Percentiles rank a stretch among this genome's conserved stretches.
These are phyloP conservation scores for Glonium stellatum DNA, from an alignment of 495 filamentous ascomycete genomes.

Conservation along the genomic window DNA sequence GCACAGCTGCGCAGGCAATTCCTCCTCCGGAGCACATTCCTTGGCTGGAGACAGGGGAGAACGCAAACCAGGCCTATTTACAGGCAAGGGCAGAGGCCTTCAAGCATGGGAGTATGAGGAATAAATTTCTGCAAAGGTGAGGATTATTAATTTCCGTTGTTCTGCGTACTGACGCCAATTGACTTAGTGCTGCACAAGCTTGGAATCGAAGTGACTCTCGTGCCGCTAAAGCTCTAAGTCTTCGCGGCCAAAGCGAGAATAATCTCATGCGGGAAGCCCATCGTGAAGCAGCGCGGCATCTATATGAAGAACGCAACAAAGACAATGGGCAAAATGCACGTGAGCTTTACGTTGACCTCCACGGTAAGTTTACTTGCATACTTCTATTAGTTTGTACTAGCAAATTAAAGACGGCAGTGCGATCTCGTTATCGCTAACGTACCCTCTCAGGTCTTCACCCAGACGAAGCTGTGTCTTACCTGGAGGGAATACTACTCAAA, in stretches of 20 bases:
- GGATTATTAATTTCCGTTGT: background rate
- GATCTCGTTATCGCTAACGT: slow-evolving; percentile 1
- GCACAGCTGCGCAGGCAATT: slow-evolving; percentile 72
- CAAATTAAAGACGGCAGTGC: background rate
- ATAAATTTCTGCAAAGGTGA: slow-evolving; percentile 95
- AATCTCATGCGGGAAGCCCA: slow-evolving; percentile 96
- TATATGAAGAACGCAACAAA: slow-evolving; percentile 94
- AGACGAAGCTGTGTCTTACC: slow-evolving; percentile 92
- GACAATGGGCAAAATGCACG: slow-evolving; percentile 45
- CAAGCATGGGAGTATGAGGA: slow-evolving; percentile 88
- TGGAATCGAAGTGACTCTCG: slow-evolving; percentile 98
- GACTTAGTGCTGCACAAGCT: slow-evolving; percentile 83
- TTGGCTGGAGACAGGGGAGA: slow-evolving; percentile 92
- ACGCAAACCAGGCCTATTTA: slow-evolving; percentile 85
- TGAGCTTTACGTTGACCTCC: slow-evolving; percentile 91
- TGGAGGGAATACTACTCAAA: slow-evolving; percentile 78
- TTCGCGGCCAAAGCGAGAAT: slow-evolving; percentile 94
- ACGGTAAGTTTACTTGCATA: slow-evolving; percentile 43
- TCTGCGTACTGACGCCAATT: slow-evolving; percentile 3
- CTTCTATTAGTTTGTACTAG: background rate
- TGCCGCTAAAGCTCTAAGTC: slow-evolving; percentile 87
- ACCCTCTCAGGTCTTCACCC: slow-evolving; percentile 63
- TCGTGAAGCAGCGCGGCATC: slow-evolving; percentile 80
- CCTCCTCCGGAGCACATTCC: slow-evolving; percentile 85
- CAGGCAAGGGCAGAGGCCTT: slow-evolving; percentile 91